A percentile compares a stretch with the other conserved stretches of the same genome.
phyloP scores from a whole-genome alignment of 345 rosid species.

The Firmiana major region DNA sequence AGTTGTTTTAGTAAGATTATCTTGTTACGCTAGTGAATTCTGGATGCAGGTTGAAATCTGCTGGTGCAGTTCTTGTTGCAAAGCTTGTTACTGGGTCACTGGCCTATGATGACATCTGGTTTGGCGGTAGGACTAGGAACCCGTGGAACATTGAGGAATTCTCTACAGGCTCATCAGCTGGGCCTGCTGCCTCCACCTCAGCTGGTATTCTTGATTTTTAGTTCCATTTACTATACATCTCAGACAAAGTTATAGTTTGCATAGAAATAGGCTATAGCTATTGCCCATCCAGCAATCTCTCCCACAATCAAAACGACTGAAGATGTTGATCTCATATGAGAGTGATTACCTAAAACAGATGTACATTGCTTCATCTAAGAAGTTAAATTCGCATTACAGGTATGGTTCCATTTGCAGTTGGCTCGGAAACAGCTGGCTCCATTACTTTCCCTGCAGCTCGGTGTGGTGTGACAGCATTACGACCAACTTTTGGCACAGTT shows the following conservation, averaged over 20 bases:
- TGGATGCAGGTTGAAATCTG: constrained; percentile 47
- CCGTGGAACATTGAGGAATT: constrained; percentile 95
- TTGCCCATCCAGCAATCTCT: not conserved
- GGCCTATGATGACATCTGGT: constrained; percentile 92
- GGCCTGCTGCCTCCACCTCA: constrained; percentile 28
- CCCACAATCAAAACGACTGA: not conserved
- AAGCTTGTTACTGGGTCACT: constrained; percentile 79
- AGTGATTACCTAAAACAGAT: not conserved
- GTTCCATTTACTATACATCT: not conserved
- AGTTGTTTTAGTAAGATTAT: not conserved
- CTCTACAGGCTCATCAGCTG: constrained; percentile 87
- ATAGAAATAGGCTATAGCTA: not conserved
- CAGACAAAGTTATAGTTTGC: not conserved
- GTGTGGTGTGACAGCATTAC: not conserved
- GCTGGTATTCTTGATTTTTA: constrained; percentile 28
- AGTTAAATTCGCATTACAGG: constrained; percentile 13
- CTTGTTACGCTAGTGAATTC: not conserved
- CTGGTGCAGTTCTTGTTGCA: constrained; percentile 88
- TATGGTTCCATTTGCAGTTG: constrained; percentile 18
- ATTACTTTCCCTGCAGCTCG: not conserved
- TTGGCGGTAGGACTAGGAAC: constrained; percentile 81
- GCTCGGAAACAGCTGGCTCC: not conserved
- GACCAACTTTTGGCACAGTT: not conserved
- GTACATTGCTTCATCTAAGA: not conserved
- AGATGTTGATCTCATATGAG: not conserved